Evolutionary conservation across 495 filamentous ascomycete genomes (phyloP).

Genomic region (Penicillium steckii): DNA sequence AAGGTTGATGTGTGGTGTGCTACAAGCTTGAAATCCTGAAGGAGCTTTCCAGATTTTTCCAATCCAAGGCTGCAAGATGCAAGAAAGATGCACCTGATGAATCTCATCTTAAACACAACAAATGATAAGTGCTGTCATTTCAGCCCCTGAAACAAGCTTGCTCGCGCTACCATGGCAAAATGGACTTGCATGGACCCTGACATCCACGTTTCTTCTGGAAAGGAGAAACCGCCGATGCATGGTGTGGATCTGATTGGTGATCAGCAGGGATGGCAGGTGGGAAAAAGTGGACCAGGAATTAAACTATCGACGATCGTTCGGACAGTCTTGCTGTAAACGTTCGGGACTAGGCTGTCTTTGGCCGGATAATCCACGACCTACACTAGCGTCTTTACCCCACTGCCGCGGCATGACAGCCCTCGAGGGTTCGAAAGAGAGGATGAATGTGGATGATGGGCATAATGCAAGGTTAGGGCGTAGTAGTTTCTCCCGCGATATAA

Average conservation of each 20-base stretch:
- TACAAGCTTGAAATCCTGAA: no score
- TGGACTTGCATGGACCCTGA: neutral
- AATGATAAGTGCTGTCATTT: neutral
- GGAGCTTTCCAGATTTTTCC: no score
- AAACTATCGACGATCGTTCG: constrained; percentile 11
- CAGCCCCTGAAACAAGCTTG: neutral
- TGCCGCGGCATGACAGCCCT: neutral
- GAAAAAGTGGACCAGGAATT: neutral
- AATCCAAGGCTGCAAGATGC: no score
- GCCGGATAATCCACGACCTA: neutral
- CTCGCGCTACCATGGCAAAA: neutral
- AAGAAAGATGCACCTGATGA: no score
- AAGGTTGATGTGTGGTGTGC: no score
- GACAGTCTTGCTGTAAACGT: constrained; percentile 5
- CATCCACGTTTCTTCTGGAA: neutral
- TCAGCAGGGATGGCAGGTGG: constrained; percentile 3
- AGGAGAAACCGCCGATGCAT: neutral
- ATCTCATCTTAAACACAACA: no score
- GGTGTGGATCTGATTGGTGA: neutral
- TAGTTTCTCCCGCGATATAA: neutral
- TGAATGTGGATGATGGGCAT: neutral
- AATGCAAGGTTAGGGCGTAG: neutral
- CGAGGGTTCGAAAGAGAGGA: neutral
- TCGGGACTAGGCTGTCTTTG: neutral
- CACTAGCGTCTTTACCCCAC: neutral